Percentiles rank a stretch among this genome's conserved stretches.
These are phyloP conservation scores for Priceomyces medius DNA, from an alignment of 805 yeast species.

Conservation along the genomic window DNA sequence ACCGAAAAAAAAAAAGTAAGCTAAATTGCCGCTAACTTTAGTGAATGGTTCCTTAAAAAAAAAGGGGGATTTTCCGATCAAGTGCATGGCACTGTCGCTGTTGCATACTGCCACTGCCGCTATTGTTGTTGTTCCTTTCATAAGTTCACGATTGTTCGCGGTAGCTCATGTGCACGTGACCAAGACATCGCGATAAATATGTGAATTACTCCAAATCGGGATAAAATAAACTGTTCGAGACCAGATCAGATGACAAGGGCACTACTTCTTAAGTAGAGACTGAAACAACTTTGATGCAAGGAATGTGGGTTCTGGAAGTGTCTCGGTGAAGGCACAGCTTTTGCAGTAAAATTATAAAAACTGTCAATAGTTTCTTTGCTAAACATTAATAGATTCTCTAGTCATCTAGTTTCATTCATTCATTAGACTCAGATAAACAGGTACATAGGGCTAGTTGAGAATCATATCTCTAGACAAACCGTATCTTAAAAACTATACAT, in stretches of 20 bases:
- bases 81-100: too few species aligned
- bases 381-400: too few species aligned
- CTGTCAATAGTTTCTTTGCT: neutral
- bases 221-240: neutral
- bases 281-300: neutral
- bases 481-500: neutral
- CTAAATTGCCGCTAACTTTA: too few species aligned
- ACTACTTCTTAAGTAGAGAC: neutral
- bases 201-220: conserved; percentile 4
- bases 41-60: too few species aligned
- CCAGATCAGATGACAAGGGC: neutral
- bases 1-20: too few species aligned
- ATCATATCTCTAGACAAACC: too few species aligned
- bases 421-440: neutral
- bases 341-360: neutral
- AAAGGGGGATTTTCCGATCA: too few species aligned
- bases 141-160: neutral
- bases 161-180: neutral
- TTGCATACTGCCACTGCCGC: too few species aligned
- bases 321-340: neutral
- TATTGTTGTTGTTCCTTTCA: neutral
- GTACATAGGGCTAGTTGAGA: neutral
- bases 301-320: neutral
- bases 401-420: too few species aligned
- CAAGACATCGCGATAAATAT: neutral